Percentiles rank a stretch among this genome's conserved stretches.
Conservation (phyloP, 257 asterid genomes). For the Gentiana macrophylla region DNA sequence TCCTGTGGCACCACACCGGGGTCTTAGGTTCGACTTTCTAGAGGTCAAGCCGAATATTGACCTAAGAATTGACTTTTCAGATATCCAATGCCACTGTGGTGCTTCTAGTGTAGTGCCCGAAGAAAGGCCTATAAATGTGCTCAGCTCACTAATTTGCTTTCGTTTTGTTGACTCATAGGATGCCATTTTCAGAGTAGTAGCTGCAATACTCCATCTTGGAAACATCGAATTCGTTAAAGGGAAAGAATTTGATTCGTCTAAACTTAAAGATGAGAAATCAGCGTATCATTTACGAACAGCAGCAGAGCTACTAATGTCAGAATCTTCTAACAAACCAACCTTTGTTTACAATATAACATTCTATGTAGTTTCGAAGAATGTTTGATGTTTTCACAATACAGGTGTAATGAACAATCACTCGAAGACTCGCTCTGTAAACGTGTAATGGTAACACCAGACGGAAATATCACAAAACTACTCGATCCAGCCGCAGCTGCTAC, state of each 20-base stretch:
- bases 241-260: slow-evolving; percentile 70
- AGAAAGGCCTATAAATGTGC: too few species aligned
- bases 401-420: slow-evolving; percentile 68
- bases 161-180: slow-evolving; percentile 30
- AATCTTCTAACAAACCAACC: slow-evolving; percentile 3
- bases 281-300: slow-evolving; percentile 67
- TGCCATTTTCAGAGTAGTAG: slow-evolving; percentile 88
- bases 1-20: too few species aligned
- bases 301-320: slow-evolving; percentile 83
- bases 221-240: slow-evolving; percentile 75
- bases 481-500: slow-evolving; percentile 92
- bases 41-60: too few species aligned
- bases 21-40: too few species aligned
- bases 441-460: slow-evolving; percentile 92
- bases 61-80: too few species aligned
- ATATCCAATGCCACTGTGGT: too few species aligned
- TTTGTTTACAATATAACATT: slow-evolving; percentile 4
- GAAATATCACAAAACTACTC: slow-evolving; percentile 74
- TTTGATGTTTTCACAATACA: slow-evolving; percentile 15
- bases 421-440: slow-evolving; percentile 89
- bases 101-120: too few species aligned
- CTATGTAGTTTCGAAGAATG: slow-evolving; percentile 5
- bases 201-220: slow-evolving; percentile 94
- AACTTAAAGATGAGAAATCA: slow-evolving; percentile 63
- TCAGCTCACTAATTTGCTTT: background rate